A percentile compares a stretch with the other conserved stretches of the same genome.
These are phyloP conservation scores for Irpex rosettiformis DNA, from an alignment of 1,284 basidiomycete species.

Conservation along the genomic window DNA sequence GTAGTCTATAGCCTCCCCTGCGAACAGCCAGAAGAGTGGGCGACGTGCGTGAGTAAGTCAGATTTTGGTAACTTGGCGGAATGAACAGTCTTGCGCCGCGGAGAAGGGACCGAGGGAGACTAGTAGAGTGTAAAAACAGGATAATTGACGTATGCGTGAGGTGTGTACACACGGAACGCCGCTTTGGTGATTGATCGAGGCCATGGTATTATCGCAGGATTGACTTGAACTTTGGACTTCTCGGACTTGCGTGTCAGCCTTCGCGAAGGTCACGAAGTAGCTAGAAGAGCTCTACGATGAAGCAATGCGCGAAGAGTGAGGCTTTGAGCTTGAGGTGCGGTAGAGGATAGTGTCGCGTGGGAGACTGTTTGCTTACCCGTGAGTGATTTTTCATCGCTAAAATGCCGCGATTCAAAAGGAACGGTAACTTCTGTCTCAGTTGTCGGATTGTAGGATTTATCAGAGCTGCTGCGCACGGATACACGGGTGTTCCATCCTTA, in stretches of 20 bases:
- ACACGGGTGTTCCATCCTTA: not conserved
- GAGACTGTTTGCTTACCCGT: not conserved
- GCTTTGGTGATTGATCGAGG: slow-evolving; percentile 2
- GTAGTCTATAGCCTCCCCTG: not conserved
- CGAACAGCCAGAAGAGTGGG: not conserved
- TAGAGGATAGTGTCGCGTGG: not conserved
- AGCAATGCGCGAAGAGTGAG: not conserved
- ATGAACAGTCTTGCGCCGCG: not conserved
- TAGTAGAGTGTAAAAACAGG: not conserved
- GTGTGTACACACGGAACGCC: slow-evolving; percentile 1
- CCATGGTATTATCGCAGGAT: not conserved
- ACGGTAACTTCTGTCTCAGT: not conserved
- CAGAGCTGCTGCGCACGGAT: not conserved
- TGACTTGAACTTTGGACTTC: not conserved
- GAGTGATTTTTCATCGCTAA: not conserved
- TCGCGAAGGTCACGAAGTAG: not conserved
- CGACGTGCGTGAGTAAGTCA: not conserved
- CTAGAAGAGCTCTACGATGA: slow-evolving; percentile 2
- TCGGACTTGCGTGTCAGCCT: not conserved
- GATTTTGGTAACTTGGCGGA: not conserved
- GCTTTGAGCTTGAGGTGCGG: not conserved
- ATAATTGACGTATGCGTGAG: not conserved
- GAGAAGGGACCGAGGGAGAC: not conserved
- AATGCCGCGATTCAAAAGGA: not conserved
- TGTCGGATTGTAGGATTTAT: not conserved